Base-by-base conservation (phyloP, 2,329 filamentous ascomycete species). In the Pleoardoris graminearum region DNA sequence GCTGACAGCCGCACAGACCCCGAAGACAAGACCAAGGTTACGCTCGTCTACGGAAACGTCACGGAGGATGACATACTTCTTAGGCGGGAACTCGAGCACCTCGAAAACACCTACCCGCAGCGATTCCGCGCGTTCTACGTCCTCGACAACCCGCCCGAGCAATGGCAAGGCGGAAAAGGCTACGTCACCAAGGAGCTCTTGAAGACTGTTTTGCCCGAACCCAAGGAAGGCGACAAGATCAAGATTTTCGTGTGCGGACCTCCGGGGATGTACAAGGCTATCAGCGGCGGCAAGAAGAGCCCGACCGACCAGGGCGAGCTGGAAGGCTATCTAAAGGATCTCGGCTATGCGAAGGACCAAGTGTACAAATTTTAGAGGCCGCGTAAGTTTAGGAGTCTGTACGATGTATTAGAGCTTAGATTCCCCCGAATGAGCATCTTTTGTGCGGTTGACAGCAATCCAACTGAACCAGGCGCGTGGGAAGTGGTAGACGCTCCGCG, bases 241-340 rank as follows among this genome's bases (percentile, higher is more conserved):
- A 97, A 97, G 85, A 76, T 97, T 58, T 97, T 99, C 69, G 90
- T 99, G 32, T 97, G 93, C 76, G 93, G 93, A 0, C 94, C 94
- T 11, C 92, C 93, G 2, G 89, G 87, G 36, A 74, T 97, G 82
- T 96, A 96, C 85, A 96, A 96, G 76, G 89, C 91, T 54, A 86
- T 97, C 63, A 93, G 89, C 32, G 94, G 94, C 29, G 77, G 78
- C 68, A 97, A 99, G 89, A 87, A 88, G 74, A 94, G 88, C 77
- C 91, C 92, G n/a, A 82, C 84, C 67, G 91, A 99, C 74, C 94
- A 99, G 79, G 94, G 94, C 63, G 93, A 97, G 78, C 81, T 99
- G 61, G 80, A 79, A 7, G 94, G 90, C 58, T 80, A 87, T 59
- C 80, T 99, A 60, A 88, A 91, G 79, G 90, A 96, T 67, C 80